Conservation (phyloP, 768 basidiomycete genomes). For the Boletellus ananiceps region DNA sequence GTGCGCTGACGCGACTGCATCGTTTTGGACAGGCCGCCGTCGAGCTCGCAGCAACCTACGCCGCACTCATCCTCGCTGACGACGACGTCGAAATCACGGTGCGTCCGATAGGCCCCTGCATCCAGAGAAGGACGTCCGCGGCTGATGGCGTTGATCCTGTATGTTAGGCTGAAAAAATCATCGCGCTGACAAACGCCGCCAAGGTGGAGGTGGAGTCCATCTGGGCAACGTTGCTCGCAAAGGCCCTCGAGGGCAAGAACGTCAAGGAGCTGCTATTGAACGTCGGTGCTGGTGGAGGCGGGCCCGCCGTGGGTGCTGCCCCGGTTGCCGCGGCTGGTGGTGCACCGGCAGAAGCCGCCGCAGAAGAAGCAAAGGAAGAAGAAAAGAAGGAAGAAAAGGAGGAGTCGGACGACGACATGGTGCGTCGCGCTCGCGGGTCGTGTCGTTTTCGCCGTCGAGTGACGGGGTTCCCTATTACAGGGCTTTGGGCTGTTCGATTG, state of each 20-base stretch:
- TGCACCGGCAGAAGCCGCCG: slow-evolving; percentile 60
- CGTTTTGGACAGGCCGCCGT: slow-evolving; percentile 39
- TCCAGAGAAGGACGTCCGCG: not conserved
- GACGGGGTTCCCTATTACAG: slow-evolving; percentile 33
- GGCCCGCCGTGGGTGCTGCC: slow-evolving; percentile 60
- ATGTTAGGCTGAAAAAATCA: slow-evolving; percentile 86
- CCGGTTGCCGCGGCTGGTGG: slow-evolving; percentile 50
- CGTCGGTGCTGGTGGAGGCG: slow-evolving; percentile 90
- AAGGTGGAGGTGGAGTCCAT: slow-evolving; percentile 88
- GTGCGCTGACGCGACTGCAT: slow-evolving; percentile 11
- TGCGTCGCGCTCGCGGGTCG: not conserved
- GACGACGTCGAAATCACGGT: slow-evolving; percentile 97
- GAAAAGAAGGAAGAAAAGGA: slow-evolving; percentile 87
- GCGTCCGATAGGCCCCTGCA: slow-evolving; percentile 32
- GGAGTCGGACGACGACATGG: slow-evolving; percentile 53
- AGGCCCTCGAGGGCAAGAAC: slow-evolving; percentile 97
- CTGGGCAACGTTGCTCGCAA: slow-evolving; percentile 96
- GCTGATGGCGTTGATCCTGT: not conserved
- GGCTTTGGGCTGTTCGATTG: slow-evolving; percentile 97
- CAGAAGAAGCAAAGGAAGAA: slow-evolving; percentile 72
- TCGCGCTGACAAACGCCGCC: slow-evolving; percentile 79
- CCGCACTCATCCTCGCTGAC: slow-evolving; percentile 97
- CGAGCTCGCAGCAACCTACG: slow-evolving; percentile 94
- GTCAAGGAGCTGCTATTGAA: slow-evolving; percentile 93
- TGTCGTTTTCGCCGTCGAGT: not conserved